Percentiles rank a stretch among this genome's conserved stretches.
These are phyloP conservation scores for Hamigera avellanea DNA, from an alignment of 495 filamentous ascomycete genomes.

Conservation along the genomic window DNA sequence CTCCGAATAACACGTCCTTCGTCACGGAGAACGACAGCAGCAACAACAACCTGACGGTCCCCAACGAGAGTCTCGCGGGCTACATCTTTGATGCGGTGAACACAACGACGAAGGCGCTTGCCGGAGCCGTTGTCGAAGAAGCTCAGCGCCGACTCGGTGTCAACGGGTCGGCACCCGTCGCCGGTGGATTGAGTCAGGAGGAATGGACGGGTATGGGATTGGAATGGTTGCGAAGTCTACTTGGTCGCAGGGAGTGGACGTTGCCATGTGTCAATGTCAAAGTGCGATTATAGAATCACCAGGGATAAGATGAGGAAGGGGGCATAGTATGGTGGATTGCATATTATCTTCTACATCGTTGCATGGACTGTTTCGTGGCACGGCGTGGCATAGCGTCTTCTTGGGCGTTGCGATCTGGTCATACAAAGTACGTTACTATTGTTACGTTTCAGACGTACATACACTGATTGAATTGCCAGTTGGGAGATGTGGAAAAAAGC, in stretches of 20 bases:
- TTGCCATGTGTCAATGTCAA: slow-evolving; percentile 76
- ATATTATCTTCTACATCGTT: too few relatives aligned
- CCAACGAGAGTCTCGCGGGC: slow-evolving; percentile 26
- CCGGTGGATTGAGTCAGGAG: slow-evolving; percentile 10
- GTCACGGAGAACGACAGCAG: slow-evolving; percentile 5
- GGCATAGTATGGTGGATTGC: too few relatives aligned
- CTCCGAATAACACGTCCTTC: slow-evolving; percentile 5
- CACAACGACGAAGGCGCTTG: slow-evolving; percentile 54
- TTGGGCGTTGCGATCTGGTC: too few relatives aligned
- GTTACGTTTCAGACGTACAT: too few relatives aligned
- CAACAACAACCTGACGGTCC: slow-evolving; percentile 9
- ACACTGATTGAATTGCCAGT: too few relatives aligned
- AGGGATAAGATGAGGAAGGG: too few relatives aligned
- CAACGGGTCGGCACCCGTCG: slow-evolving; percentile 4
- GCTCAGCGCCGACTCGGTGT: slow-evolving; percentile 37
- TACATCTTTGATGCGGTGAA: slow-evolving; percentile 53
- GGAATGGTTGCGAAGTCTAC: slow-evolving; percentile 67
- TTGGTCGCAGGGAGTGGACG: slow-evolving; percentile 70
- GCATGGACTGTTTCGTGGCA: too few relatives aligned
- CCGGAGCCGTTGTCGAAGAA: slow-evolving; percentile 53
- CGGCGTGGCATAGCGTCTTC: too few relatives aligned
- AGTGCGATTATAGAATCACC: slow-evolving; percentile 44
- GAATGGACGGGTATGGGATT: slow-evolving; percentile 75
- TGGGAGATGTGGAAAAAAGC: too few relatives aligned
- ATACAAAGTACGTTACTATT: too few relatives aligned